Percentiles rank a stretch among this genome's conserved stretches.
Evolutionary conservation across 2,329 filamentous ascomycete genomes (phyloP).

Genomic region (Zelopaecilomyces penicillatus): DNA sequence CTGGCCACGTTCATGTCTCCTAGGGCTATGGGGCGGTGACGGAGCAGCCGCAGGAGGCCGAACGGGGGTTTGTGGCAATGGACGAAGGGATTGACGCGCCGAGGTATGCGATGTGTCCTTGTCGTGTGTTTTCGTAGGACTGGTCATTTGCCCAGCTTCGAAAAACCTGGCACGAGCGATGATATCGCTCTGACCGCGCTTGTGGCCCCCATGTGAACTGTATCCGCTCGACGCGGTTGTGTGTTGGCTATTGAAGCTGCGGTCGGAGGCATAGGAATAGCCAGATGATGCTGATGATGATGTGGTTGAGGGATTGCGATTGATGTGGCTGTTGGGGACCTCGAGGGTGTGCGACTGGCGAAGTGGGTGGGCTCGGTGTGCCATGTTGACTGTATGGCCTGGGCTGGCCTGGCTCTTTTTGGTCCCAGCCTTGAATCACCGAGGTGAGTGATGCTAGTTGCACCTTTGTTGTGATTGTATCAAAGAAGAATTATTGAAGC

Average conservation of each 20-base stretch:
- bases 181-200: slow-evolving; percentile 68
- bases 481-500: too few relatives aligned
- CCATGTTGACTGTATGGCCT: slow-evolving; percentile 34
- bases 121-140: slow-evolving; percentile 40
- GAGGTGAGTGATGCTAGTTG: neutral
- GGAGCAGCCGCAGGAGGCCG: slow-evolving; percentile 30
- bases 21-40: slow-evolving; percentile 13
- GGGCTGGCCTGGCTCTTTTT: slow-evolving; percentile 12
- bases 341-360: slow-evolving; percentile 48
- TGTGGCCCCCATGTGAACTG: slow-evolving; percentile 45
- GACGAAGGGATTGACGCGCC: slow-evolving; percentile 68
- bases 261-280: slow-evolving; percentile 53
- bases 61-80: slow-evolving; percentile 59
- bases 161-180: slow-evolving; percentile 44
- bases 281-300: slow-evolving; percentile 64
- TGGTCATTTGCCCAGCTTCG: slow-evolving; percentile 34
- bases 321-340: slow-evolving; percentile 34
- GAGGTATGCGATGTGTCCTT: slow-evolving; percentile 61
- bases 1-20: slow-evolving; percentile 49
- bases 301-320: slow-evolving; percentile 59
- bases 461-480: slow-evolving; percentile 3
- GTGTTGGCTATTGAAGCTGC: slow-evolving; percentile 52
- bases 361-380: slow-evolving; percentile 49
- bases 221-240: slow-evolving; percentile 62
- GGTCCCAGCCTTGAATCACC: neutral